A percentile compares a stretch with the other conserved stretches of the same genome.
Evolutionary conservation across 306 rosid species (phyloP).

Genomic region (Alnus rubra): DNA sequence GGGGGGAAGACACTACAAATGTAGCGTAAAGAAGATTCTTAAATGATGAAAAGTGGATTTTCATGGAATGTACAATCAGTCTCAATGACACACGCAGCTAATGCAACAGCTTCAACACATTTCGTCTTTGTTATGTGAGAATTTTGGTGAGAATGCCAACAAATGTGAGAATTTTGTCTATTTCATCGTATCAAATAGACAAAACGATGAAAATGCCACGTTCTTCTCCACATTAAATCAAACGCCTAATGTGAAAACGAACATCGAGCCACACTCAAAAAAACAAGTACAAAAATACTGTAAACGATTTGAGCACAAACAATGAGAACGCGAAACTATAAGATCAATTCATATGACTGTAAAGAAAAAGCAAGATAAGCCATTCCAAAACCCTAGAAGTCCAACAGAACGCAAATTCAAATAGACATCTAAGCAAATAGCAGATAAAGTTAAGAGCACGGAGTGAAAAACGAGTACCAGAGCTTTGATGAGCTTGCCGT

Average conservation of each 20-base stretch:
- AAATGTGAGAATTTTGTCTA: no score
- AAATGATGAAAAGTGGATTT: neutral
- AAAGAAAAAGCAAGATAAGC: neutral
- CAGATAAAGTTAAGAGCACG: neutral
- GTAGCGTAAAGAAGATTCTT: neutral
- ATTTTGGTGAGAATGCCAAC: neutral
- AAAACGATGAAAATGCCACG: conserved; percentile 4
- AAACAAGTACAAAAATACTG: neutral
- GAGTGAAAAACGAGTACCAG: conserved; percentile 48
- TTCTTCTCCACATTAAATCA: conserved; percentile 41
- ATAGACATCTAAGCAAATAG: neutral
- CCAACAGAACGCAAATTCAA: conserved; percentile 1
- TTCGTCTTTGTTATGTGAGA: neutral
- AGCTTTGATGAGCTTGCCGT: conserved; percentile 77
- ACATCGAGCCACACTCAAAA: conserved; percentile 4
- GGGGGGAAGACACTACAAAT: neutral
- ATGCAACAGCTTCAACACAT: neutral
- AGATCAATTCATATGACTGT: neutral
- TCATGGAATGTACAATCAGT: neutral
- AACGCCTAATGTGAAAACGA: conserved; percentile 35
- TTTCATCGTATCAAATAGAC: neutral
- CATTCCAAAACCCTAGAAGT: neutral
- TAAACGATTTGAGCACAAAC: conserved; percentile 9
- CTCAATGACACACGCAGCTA: neutral
- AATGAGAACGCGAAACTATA: neutral